These are phyloP conservation scores for Trametes cubensis DNA, from an alignment of 768 basidiomycete species.

Conservation along the genomic window DNA sequence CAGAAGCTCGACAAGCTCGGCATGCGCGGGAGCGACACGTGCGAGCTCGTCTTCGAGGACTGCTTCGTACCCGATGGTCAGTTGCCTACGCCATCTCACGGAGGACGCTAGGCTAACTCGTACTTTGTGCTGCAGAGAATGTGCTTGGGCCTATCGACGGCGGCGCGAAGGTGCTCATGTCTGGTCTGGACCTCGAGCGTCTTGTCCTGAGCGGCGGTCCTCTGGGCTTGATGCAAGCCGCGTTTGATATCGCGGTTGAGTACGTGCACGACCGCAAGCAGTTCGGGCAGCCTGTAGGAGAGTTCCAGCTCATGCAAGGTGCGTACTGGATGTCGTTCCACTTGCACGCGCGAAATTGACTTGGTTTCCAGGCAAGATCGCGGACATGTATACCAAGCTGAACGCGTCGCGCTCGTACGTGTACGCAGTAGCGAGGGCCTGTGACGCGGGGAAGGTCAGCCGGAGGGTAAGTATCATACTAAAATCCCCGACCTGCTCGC, in stretches of 20 bases:
- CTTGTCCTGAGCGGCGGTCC: conserved; percentile 92
- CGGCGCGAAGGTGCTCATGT: conserved; percentile 91
- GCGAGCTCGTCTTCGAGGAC: conserved; percentile 89
- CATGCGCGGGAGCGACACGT: conserved; percentile 95
- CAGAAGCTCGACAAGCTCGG: conserved; percentile 95
- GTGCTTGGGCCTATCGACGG: conserved; percentile 79
- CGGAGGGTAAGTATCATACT: conserved; percentile 57
- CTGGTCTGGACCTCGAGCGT: conserved; percentile 89
- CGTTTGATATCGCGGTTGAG: conserved; percentile 84
- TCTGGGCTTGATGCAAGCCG: conserved; percentile 59
- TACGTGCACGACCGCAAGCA: conserved; percentile 95
- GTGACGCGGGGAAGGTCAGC: conserved; percentile 78
- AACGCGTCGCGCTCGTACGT: conserved; percentile 89
- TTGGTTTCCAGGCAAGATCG: conserved; percentile 62
- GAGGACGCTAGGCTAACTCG: background rate
- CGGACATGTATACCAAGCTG: conserved; percentile 94
- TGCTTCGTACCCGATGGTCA: conserved; percentile 87
- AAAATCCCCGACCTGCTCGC: background rate
- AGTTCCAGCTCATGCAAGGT: conserved; percentile 98
- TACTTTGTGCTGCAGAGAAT: conserved; percentile 55
- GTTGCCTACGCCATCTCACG: conserved; percentile 22
- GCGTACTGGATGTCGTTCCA: conserved; percentile 20
- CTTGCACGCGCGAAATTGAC: conserved; percentile 2
- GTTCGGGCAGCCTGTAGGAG: conserved; percentile 84
- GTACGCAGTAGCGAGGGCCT: conserved; percentile 90